These are phyloP conservation scores for Candida berthetii DNA, from an alignment of 805 yeast species.

Conservation along the genomic window DNA sequence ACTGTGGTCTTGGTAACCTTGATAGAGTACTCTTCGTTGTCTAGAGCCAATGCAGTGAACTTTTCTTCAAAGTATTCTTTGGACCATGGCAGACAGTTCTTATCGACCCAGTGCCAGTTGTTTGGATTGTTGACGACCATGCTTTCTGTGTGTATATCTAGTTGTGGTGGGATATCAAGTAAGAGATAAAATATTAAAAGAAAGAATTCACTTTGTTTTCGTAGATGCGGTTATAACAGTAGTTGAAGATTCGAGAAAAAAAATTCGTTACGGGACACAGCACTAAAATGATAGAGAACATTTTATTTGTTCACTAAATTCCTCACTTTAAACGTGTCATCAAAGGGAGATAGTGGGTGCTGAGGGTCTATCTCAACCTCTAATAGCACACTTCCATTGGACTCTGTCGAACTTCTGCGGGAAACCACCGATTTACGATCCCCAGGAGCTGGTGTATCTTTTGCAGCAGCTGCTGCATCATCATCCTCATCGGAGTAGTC, in stretches of 20 bases:
- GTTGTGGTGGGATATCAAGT: too few species aligned
- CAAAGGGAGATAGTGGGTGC: slow-evolving; percentile 9
- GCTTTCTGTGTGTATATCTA: not conserved
- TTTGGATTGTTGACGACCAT: slow-evolving; percentile 72
- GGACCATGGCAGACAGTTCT: slow-evolving; percentile 62
- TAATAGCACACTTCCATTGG: slow-evolving; percentile 17
- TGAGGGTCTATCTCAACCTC: slow-evolving; percentile 18
- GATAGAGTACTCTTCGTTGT: slow-evolving; percentile 17
- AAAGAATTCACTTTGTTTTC: too few species aligned
- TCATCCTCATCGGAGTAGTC: slow-evolving; percentile 5
- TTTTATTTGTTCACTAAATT: not conserved
- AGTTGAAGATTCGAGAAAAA: not conserved
- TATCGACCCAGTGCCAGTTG: slow-evolving; percentile 76
- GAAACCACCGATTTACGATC: not conserved
- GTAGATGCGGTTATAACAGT: too few species aligned
- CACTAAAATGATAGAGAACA: not conserved
- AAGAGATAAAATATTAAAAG: too few species aligned
- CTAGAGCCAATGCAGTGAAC: slow-evolving; percentile 20
- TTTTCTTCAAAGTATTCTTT: slow-evolving; percentile 39
- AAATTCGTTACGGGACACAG: not conserved
- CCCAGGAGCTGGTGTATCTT: slow-evolving; percentile 2
- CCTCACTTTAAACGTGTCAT: slow-evolving; percentile 2
- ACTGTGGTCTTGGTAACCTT: slow-evolving; percentile 35
- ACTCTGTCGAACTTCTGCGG: not conserved
- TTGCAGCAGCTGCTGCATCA: not conserved